phyloP scores from a whole-genome alignment of 805 yeast species.

The Yarrowia divulgata region DNA sequence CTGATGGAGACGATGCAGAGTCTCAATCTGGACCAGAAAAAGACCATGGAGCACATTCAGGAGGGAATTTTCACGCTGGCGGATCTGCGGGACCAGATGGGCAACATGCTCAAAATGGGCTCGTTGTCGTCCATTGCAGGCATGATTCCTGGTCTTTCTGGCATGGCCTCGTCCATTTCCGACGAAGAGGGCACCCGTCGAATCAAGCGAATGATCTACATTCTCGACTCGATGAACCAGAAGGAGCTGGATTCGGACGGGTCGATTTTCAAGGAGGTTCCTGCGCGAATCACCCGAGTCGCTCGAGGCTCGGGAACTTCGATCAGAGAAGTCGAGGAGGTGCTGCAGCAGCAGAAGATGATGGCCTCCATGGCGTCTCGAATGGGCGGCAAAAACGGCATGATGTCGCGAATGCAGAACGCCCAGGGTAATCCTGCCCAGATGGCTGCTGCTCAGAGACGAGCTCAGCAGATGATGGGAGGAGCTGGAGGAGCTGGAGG shows the following conservation, averaged over 20 bases:
- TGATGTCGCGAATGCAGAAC: constrained; percentile 56
- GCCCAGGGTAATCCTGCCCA: constrained; percentile 51
- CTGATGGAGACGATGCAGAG: constrained; percentile 92
- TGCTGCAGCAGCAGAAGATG: constrained; percentile 87
- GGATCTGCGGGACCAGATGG: constrained; percentile 94
- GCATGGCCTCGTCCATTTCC: constrained; percentile 83
- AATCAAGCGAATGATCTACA: constrained; percentile 85
- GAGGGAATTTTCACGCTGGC: constrained; percentile 93
- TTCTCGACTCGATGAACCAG: constrained; percentile 95
- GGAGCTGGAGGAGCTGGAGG: constrained; percentile 50
- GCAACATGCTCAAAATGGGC: constrained; percentile 95
- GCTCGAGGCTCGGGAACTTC: constrained; percentile 95
- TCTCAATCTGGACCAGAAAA: constrained; percentile 85
- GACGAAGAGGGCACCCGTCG: constrained; percentile 89
- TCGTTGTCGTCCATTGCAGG: constrained; percentile 92
- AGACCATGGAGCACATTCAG: constrained; percentile 83
- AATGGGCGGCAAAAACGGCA: constrained; percentile 61
- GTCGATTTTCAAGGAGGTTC: constrained; percentile 75
- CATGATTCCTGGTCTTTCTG: constrained; percentile 92
- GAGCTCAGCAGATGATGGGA: constrained; percentile 59
- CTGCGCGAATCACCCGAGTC: constrained; percentile 84
- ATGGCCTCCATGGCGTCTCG: constrained; percentile 75
- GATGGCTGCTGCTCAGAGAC: constrained; percentile 57
- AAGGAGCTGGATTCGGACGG: constrained; percentile 93
- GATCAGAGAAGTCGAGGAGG: constrained; percentile 91